Conservation (phyloP, 345 rosid species). For the Turritis glabra region DNA sequence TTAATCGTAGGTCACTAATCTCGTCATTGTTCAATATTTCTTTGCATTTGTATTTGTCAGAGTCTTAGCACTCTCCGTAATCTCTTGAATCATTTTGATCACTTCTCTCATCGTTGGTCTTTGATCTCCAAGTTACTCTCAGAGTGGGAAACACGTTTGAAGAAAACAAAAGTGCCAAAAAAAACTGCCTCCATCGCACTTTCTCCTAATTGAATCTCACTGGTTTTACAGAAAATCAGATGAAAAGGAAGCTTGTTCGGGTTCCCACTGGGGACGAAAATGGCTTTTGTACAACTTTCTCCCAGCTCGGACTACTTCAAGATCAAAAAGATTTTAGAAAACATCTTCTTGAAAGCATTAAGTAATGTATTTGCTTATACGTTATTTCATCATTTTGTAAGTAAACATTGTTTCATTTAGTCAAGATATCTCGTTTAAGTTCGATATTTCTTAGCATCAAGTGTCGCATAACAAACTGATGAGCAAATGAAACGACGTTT, state of each 20-base stretch:
- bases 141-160: slow-evolving; percentile 45
- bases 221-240: slow-evolving; percentile 51
- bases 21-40: not conserved
- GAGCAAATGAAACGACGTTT: not conserved
- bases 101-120: too few relatives aligned
- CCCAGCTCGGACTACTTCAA: slow-evolving; percentile 44
- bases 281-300: slow-evolving; percentile 56
- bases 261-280: slow-evolving; percentile 75
- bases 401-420: not conserved
- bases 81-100: too few relatives aligned
- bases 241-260: slow-evolving; percentile 46
- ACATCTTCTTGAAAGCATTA: not conserved
- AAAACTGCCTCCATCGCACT: not conserved
- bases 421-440: not conserved
- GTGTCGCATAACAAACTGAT: not conserved
- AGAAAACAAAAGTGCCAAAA: slow-evolving; percentile 49
- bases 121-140: not conserved
- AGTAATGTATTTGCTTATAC: not conserved
- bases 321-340: slow-evolving; percentile 32
- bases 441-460: not conserved
- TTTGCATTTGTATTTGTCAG: not conserved
- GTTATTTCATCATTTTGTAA: not conserved
- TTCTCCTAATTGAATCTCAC: not conserved
- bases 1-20: slow-evolving; percentile 7
- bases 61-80: too few relatives aligned